Conservation (phyloP, 2,329 filamentous ascomycete species). For the Paracorniculantispora psalliotae region DNA sequence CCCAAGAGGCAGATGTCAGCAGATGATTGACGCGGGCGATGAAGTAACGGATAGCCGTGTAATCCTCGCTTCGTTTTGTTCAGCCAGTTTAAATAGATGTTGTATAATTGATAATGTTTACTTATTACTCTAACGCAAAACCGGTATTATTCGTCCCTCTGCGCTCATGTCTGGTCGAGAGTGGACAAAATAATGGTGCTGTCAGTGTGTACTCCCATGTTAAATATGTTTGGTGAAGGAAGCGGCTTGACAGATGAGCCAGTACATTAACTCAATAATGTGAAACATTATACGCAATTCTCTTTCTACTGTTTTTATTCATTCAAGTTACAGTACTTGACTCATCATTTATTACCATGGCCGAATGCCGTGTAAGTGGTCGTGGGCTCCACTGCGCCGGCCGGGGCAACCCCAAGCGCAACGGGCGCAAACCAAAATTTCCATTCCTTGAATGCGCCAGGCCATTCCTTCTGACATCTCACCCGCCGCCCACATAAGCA, state of each 20-base stretch:
- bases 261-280: no score
- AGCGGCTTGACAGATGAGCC: no score
- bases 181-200: no score
- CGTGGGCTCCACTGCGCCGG: constrained; percentile 1
- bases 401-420: background rate
- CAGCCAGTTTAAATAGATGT: background rate
- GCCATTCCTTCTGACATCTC: background rate
- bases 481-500: background rate
- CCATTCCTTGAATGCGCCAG: background rate
- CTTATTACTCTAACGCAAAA: background rate
- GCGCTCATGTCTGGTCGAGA: background rate
- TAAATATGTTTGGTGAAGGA: no score
- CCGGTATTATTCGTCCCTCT: background rate
- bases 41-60: background rate
- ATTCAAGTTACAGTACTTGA: no score
- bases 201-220: no score
- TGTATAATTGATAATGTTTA: background rate
- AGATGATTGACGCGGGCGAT: background rate
- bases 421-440: constrained; percentile 5
- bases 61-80: background rate
- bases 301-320: no score
- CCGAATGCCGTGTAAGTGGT: constrained; percentile 4
- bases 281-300: no score
- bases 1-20: background rate
- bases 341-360: no score